Evolutionary conservation across 441 rosid species (phyloP), one percentile per base, ranked within the genome.

Genomic region (Geranium incanum): DNA sequence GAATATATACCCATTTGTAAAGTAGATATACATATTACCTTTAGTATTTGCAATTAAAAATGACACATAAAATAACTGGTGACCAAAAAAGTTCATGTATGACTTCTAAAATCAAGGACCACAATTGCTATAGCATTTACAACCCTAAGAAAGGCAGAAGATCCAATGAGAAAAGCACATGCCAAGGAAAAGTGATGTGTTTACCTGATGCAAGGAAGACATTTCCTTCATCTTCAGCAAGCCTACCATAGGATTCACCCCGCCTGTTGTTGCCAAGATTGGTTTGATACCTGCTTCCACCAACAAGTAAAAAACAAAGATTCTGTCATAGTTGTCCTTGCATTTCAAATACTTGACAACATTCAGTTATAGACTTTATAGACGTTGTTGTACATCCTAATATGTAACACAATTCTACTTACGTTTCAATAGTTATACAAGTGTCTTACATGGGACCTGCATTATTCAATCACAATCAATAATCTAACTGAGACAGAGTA

Each of bases 121-220:
- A 19, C 65, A 60, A 60, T 60, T 60, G 33, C 6, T 60, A 11
- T 8, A 7, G 65, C 36, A 19, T 60, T 60, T 60, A 60, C 3
- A 60, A 60, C 65, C 65, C 65, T 13, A 33, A 28, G 33, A 28
- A 39, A n/a, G 33, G 55, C 6, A 15, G 57, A 72, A 50, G 33
- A 48, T 60, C 1, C 60, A 55, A 68, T 66, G 13, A 70, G 15
- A 68, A 68, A 12, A 16, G n/a, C 33, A 68, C 8, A 37, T 64
- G 52, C 5, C 33, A 38, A 66, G 38, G 66, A 70, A 80, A 36
- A 8, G 9, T 39, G 52, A 55, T 67, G 33, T 71, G 76, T 88
- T 83, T 82, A 95, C 99, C 71, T 64, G 97, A 90, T 79, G 96
- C 98, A n/a, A 89, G 78, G 81, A 95, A 79, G 67, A 84, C 96